Evolutionary conservation across 352 stramenopile species (phyloP), one percentile per base, ranked within the genome.

Genomic region (Phytophthora megakarya): DNA sequence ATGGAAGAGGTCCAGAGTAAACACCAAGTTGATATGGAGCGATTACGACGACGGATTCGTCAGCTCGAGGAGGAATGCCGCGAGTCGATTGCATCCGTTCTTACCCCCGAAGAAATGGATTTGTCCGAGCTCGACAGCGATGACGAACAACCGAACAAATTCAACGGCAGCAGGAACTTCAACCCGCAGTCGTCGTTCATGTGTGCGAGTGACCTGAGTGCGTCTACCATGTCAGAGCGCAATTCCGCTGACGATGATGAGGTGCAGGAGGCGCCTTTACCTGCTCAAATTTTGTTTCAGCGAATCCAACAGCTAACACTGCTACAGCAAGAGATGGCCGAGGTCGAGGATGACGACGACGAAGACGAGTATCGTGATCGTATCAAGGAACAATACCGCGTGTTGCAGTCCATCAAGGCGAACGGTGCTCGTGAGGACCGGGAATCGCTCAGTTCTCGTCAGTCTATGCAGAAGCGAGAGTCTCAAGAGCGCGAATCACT

Each of bases 321-420:
- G 40, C 54, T 88, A 42, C 76, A 88, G 52, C 78, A 55, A 9
- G 65, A 79, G 40, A 86, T 88, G 76, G 64, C 72, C 6, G 49
- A 76, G 22, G 75, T 63, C n/a, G 67, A 84, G 19, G 61, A 70
- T 30, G 59, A 79, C n/a, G 70, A 73, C 6, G 73, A 84, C 19
- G 76, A 80, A 57, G 75, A 82, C 5, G 75, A 82, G 59, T 79
- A 73, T 47, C 78, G 74, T 25, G 55, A 67, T 33, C 79, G 74
- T 13, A 83, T 88, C 30, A 88, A 88, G 46, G 74, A 86, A 22
- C 79, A 88, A 51, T 88, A 88, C 51, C 70, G 73, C 12, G 43
- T 83, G 45, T 52, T 88, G 21, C 79, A 67, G 25, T 72, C 69
- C 23, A 76, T 88, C 55, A 80, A 88, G 65, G 63, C 78, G 35